Conservation (phyloP, 2,329 filamentous ascomycete genomes). For the Xylaria sp. region DNA sequence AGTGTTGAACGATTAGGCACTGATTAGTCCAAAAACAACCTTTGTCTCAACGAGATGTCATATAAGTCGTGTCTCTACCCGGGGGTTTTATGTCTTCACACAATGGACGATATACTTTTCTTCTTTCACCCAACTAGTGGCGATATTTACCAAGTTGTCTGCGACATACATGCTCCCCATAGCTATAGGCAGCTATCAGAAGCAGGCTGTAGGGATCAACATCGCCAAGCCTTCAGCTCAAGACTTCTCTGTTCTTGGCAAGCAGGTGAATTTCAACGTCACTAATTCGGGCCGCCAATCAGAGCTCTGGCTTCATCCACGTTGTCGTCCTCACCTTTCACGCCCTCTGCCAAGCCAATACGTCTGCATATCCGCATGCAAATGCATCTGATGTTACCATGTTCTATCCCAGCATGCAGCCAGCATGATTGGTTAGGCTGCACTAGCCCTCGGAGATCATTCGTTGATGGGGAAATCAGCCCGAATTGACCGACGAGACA, state of each 20-base stretch:
- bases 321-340: constrained; percentile 16
- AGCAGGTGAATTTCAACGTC: background rate
- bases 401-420: background rate
- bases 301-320: constrained; percentile 5
- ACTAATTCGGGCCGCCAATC: constrained; percentile 5
- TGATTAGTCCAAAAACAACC: too few species aligned
- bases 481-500: background rate
- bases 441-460: constrained; percentile 11
- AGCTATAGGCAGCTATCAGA: background rate
- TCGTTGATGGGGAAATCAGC: constrained; percentile 4
- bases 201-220: background rate
- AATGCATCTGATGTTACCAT: background rate
- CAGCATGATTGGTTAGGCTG: too few species aligned
- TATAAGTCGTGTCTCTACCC: too few species aligned
- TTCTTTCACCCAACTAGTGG: too few species aligned
- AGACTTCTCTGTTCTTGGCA: constrained; percentile 15
- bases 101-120: too few species aligned
- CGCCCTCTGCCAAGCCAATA: constrained; percentile 17
- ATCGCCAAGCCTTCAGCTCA: constrained; percentile 23
- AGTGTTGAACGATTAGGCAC: too few species aligned
- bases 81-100: too few species aligned
- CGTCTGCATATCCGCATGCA: constrained; percentile 12
- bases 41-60: too few species aligned
- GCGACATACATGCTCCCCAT: too few species aligned
- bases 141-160: too few species aligned